Evolutionary conservation across 2,329 filamentous ascomycete species (phyloP).

Genomic region (Ilyonectria mors-panacis): DNA sequence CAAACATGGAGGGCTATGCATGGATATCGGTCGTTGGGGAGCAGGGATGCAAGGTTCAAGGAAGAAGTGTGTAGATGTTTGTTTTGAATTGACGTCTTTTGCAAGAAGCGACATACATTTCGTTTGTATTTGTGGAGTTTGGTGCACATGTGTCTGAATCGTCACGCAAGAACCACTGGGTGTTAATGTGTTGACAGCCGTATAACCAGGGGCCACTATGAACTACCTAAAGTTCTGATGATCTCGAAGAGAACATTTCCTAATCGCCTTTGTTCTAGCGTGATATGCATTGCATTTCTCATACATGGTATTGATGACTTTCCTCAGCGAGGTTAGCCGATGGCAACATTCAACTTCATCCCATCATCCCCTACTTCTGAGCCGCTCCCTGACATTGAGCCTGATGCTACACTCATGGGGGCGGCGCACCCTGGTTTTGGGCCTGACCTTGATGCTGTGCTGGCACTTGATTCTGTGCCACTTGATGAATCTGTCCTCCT

Average conservation of each 20-base stretch:
- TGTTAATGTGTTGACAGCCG: not conserved
- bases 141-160: not conserved
- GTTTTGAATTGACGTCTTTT: not conserved
- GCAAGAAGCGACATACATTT: not conserved
- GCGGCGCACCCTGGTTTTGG: not conserved
- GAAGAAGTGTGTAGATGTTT: conserved; percentile 3
- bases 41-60: not conserved
- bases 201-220: not conserved
- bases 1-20: conserved; percentile 1
- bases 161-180: not conserved
- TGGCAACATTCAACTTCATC: not conserved
- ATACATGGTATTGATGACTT: not conserved
- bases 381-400: not conserved
- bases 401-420: not conserved
- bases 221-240: not conserved
- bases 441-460: not conserved
- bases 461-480: not conserved
- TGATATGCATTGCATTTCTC: not conserved
- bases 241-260: not conserved
- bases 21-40: not conserved
- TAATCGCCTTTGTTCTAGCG: not conserved
- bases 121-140: not conserved
- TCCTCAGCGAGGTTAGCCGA: not conserved
- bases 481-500: not conserved
- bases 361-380: not conserved